Percentiles rank a stretch among this genome's conserved stretches.
Evolutionary conservation across 2,329 filamentous ascomycete species (phyloP).

Genomic region (Fusarium udum): DNA sequence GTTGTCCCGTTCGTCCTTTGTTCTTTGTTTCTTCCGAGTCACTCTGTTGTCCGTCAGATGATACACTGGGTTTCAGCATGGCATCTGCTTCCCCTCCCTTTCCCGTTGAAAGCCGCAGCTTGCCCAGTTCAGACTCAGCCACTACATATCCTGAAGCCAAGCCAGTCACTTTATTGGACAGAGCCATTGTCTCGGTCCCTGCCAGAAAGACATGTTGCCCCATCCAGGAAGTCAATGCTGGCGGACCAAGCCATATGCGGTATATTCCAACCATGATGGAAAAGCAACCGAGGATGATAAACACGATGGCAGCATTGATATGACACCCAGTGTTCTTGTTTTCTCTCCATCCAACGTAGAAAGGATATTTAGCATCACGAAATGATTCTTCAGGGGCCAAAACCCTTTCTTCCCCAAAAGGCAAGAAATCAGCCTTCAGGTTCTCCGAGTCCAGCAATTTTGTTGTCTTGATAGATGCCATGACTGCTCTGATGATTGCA

Average conservation of each 20-base stretch:
- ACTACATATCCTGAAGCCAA: background rate
- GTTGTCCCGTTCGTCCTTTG: background rate
- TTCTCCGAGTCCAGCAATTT: background rate
- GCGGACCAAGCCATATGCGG: conserved; percentile 14
- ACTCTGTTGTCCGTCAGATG: background rate
- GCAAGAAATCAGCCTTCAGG: background rate
- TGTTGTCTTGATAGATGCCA: background rate
- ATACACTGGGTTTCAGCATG: background rate
- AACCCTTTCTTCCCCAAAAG: background rate
- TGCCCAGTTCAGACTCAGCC: background rate
- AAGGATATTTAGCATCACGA: background rate
- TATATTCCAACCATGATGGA: background rate
- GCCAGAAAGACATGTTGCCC: conserved; percentile 1
- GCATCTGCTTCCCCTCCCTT: background rate
- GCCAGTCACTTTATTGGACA: background rate
- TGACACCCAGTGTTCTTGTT: background rate
- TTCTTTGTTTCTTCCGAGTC: background rate
- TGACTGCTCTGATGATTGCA: background rate
- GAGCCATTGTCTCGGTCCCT: background rate
- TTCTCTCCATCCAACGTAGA: background rate
- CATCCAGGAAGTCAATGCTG: conserved; percentile 26
- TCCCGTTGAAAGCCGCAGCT: background rate
- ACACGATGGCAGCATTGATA: background rate
- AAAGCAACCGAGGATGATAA: conserved; percentile 6
- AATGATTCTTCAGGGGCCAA: background rate